Evolutionary conservation across 345 rosid genomes (phyloP), one percentile per base, ranked within the genome.

Genomic region (Eucalyptus guilfoylei): DNA sequence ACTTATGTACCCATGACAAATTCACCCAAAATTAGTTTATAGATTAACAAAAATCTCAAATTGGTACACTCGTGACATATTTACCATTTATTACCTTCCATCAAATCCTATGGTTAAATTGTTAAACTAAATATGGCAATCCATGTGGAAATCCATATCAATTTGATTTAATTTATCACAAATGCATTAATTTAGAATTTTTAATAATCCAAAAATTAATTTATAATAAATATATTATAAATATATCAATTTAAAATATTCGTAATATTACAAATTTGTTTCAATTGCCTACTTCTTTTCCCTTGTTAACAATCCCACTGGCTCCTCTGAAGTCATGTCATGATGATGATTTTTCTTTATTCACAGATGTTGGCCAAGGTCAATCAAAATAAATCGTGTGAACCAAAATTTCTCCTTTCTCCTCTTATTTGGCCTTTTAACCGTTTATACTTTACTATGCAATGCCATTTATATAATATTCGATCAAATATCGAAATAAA

Each of bases 251-350:
- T 9, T 55, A 26, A 9, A 55, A 1, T 23, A 4, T 55, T 55
- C 13, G 13, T 10, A 9, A 23, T 0, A 55, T 24, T 9, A 55
- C 5, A 24, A 4, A 0, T 24, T 8, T 5, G 13, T 24, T 24
- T 55, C 30, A 55, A 10, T 55, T 55, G 62, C 28, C 62, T 23
- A 24, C 62, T 55, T 55, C 13, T 55, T 55, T 55, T 24, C 62
- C 30, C 28, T 55, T 55, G 30, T 55, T 55, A 55, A 55, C 24
- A 55, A 55, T 55, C 28, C 28, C 62, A 4, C 12, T 24, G 6
- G 30, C 11, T 3, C 30, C 62, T 55, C 13, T 1, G 81, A 72
- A 34, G 81, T 17, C 45, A 72, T 5, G 44, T 88, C 81, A 34
- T 34, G 45, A 72, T 72, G 81, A 34, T 72, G 44, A 72, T 55